Conservation (phyloP, 140 eudicot genomes). For the Bidens hawaiensis region DNA sequence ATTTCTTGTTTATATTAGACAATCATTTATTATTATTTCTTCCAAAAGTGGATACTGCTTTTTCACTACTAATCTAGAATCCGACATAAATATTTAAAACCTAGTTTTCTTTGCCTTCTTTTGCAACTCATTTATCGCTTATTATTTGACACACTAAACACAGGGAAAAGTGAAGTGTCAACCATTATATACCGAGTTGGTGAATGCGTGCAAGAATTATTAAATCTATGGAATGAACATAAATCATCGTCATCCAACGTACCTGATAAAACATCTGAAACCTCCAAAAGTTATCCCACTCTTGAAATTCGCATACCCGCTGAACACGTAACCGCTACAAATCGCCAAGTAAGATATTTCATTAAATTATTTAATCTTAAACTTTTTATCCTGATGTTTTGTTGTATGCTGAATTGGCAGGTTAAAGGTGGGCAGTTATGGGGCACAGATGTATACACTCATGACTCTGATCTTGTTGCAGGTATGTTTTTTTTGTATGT, state of each 20-base stretch:
- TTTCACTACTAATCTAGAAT: too few species aligned
- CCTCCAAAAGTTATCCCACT: constrained; percentile 62
- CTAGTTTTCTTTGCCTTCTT: too few species aligned
- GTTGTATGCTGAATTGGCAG: constrained; percentile 36
- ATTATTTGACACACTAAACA: constrained; percentile 9
- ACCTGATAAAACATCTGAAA: constrained; percentile 44
- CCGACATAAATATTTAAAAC: too few species aligned
- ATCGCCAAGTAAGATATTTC: constrained; percentile 80
- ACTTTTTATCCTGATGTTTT: constrained; percentile 2
- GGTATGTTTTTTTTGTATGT: constrained; percentile 38
- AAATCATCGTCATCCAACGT: constrained; percentile 43
- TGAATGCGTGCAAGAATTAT: constrained; percentile 86
- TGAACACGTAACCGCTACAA: constrained; percentile 92
- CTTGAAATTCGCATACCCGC: constrained; percentile 89
- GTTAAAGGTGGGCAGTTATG: constrained; percentile 96
- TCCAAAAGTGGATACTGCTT: too few species aligned
- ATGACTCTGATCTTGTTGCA: constrained; percentile 99
- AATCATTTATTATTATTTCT: not conserved
- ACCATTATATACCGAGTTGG: constrained; percentile 80
- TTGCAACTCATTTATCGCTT: too few species aligned
- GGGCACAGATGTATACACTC: constrained; percentile 97
- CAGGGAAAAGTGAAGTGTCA: constrained; percentile 68
- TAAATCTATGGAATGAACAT: constrained; percentile 81
- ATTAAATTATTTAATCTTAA: not conserved
- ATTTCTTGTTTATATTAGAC: not conserved